These are phyloP conservation scores for Colletotrichum agaves DNA, from an alignment of 2,329 filamentous ascomycete genomes.

Conservation along the genomic window DNA sequence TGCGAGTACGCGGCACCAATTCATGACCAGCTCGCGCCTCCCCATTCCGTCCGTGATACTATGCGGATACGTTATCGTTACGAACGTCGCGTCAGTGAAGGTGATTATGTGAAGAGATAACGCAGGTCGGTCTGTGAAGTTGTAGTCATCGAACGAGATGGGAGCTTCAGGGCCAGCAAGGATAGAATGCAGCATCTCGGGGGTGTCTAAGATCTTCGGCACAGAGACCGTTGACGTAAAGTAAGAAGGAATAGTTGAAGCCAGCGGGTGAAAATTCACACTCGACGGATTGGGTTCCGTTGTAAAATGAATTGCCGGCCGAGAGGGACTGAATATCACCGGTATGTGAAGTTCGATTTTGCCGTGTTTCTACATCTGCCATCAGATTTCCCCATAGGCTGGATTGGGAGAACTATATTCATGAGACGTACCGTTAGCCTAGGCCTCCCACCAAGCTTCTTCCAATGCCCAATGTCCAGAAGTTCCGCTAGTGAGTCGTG, in stretches of 20 bases:
- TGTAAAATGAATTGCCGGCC: constrained; percentile 30
- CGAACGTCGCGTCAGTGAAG: constrained; percentile 61
- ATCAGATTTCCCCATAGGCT: background rate
- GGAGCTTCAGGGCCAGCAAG: constrained; percentile 37
- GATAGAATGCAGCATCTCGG: constrained; percentile 30
- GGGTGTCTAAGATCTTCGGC: constrained; percentile 20
- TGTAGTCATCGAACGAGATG: constrained; percentile 50
- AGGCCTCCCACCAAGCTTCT: constrained; percentile 57
- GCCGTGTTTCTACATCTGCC: constrained; percentile 8
- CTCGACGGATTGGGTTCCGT: constrained; percentile 18
- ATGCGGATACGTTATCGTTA: constrained; percentile 59
- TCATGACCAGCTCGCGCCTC: constrained; percentile 36
- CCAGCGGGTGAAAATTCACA: constrained; percentile 10
- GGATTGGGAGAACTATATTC: background rate
- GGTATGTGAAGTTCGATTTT: constrained; percentile 31
- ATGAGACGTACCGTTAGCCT: constrained; percentile 46
- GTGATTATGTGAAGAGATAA: constrained; percentile 59
- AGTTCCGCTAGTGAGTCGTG: constrained; percentile 48
- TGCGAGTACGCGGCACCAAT: constrained; percentile 58
- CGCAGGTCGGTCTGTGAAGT: constrained; percentile 55
- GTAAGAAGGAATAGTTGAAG: constrained; percentile 19
- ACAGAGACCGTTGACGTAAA: background rate
- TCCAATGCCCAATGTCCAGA: constrained; percentile 56
- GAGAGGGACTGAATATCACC: constrained; percentile 14
- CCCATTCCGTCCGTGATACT: constrained; percentile 47